phyloP scores from a whole-genome alignment of 495 filamentous ascomycete genomes.

The Cetradonia linearis region DNA sequence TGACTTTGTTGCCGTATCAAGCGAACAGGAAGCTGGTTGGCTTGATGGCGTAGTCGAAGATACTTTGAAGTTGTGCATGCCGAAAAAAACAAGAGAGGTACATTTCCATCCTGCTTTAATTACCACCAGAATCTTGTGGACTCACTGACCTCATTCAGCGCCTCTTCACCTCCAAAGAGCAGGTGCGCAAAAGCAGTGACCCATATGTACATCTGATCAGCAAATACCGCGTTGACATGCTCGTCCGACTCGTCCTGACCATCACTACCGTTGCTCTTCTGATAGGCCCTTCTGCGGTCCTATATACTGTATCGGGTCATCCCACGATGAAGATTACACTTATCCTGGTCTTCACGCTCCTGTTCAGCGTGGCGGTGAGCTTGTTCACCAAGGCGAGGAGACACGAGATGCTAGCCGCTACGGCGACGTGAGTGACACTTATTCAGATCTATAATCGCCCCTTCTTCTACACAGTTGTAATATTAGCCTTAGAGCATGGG shows the following conservation, averaged over 20 bases:
- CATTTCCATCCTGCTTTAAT: not conserved
- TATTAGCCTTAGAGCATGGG: not conserved
- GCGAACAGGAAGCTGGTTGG: conserved; percentile 29
- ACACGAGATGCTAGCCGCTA: conserved; percentile 33
- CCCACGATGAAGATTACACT: conserved; percentile 25
- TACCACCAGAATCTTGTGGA: not conserved
- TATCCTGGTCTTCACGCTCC: conserved; percentile 29
- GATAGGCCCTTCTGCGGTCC: conserved; percentile 26
- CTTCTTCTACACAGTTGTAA: not conserved
- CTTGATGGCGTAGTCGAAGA: conserved; percentile 31
- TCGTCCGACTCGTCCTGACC: conserved; percentile 29
- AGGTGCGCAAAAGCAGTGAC: conserved; percentile 24
- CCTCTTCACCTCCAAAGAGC: conserved; percentile 22
- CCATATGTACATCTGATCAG: conserved; percentile 25
- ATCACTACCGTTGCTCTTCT: conserved; percentile 25
- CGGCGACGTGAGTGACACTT: conserved; percentile 30
- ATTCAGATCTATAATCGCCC: not conserved
- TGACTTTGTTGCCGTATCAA: conserved; percentile 31
- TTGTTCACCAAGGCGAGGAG: conserved; percentile 32
- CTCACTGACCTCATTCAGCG: not conserved
- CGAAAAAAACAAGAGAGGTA: conserved; percentile 16
- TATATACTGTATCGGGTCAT: conserved; percentile 21
- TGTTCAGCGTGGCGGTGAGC: conserved; percentile 29
- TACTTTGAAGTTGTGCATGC: conserved; percentile 22
- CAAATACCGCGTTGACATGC: conserved; percentile 26